Evolutionary conservation across 768 basidiomycete species (phyloP).

Genomic region (Ramaria sp.): DNA sequence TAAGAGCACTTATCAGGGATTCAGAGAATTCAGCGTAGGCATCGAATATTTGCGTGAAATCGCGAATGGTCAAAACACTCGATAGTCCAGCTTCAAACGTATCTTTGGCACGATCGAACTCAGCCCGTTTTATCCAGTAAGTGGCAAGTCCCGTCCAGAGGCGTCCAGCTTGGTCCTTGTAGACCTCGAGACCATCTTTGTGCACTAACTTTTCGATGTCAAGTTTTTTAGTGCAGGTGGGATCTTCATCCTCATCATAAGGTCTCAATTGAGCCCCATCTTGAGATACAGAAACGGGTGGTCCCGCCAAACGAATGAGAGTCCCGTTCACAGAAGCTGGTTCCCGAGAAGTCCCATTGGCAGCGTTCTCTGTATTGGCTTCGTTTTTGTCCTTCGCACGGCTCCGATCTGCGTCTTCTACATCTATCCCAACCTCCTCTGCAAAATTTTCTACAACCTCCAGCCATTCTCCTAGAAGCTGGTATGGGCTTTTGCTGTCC

Average conservation of each 20-base stretch:
- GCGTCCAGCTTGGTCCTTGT: conserved; percentile 94
- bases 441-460: conserved; percentile 84
- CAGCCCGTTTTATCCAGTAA: conserved; percentile 96
- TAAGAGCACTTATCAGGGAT: conserved; percentile 77
- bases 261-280: conserved; percentile 38
- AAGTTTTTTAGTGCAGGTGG: conserved; percentile 52
- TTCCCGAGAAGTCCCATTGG: conserved; percentile 17
- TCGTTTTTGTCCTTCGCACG: conserved; percentile 36
- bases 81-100: conserved; percentile 85
- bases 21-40: conserved; percentile 93
- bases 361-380: conserved; percentile 28
- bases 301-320: conserved; percentile 63
- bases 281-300: conserved; percentile 39
- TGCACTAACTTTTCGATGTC: conserved; percentile 82
- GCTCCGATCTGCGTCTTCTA: conserved; percentile 61
- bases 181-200: conserved; percentile 77
- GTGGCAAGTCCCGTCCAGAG: conserved; percentile 95
- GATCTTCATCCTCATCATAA: conserved; percentile 81
- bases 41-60: conserved; percentile 97
- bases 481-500: conserved; percentile 92
- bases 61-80: conserved; percentile 81
- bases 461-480: conserved; percentile 85
- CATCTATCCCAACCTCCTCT: conserved; percentile 86
- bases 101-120: conserved; percentile 81
- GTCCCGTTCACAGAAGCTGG: conserved; percentile 44